Evolutionary conservation across 441 rosid genomes (phyloP).

Genomic region (Arabidopsis hybrid): DNA sequence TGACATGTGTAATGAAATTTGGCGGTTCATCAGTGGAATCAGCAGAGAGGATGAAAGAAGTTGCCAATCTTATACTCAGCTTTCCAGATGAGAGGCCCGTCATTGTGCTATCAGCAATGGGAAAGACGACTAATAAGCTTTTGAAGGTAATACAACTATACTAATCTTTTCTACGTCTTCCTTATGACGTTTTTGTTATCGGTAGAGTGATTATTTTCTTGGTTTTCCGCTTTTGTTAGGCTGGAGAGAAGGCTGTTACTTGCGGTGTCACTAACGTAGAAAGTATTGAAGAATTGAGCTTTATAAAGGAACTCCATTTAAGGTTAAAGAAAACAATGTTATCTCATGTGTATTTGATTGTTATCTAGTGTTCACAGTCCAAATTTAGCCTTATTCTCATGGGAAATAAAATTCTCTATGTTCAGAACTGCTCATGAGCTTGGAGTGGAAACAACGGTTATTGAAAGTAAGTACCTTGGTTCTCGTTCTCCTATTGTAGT

Average conservation of each 20-base stretch:
- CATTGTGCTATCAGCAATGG: conserved; percentile 95
- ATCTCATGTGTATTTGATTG: conserved; percentile 18
- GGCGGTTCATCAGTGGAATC: conserved; percentile 91
- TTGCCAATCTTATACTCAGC: conserved; percentile 77
- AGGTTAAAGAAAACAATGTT: conserved; percentile 45
- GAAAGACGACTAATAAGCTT: conserved; percentile 90
- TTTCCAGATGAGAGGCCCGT: conserved; percentile 83
- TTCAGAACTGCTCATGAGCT: conserved; percentile 81
- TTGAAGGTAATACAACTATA: conserved; percentile 52
- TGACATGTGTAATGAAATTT: conserved; percentile 85
- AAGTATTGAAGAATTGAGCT: conserved; percentile 67
- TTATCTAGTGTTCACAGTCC: conserved; percentile 10
- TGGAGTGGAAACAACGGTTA: conserved; percentile 61
- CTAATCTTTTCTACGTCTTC: conserved; percentile 18
- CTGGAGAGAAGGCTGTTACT: conserved; percentile 90
- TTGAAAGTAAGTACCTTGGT: conserved; percentile 52
- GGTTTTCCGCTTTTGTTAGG: conserved; percentile 51
- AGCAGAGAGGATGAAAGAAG: conserved; percentile 81
- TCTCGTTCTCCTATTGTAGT: conserved; percentile 8
- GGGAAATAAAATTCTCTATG: conserved; percentile 24
- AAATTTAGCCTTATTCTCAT: conserved; percentile 26
- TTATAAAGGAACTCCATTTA: conserved; percentile 72
- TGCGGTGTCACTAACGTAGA: conserved; percentile 80
- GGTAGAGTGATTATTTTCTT: conserved; percentile 17
- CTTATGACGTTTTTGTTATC: neutral